phyloP scores from a whole-genome alignment of 495 filamentous ascomycete genomes.

The Stereocaulon alpinum region DNA sequence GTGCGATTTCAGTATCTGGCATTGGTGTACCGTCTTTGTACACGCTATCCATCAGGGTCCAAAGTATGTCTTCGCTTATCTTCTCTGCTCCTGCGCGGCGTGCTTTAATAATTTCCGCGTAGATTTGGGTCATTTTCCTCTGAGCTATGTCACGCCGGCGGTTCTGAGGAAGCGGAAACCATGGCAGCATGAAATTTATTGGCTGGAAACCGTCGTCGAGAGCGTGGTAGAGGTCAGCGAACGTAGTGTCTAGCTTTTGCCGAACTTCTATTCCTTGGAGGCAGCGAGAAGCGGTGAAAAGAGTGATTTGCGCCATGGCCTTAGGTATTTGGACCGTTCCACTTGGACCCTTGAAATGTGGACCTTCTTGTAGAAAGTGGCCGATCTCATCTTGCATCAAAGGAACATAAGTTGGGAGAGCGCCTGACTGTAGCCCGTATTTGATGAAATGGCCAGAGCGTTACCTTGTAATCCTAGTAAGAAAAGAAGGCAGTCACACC shows the following conservation, averaged over 20 bases:
- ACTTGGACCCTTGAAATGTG: conserved; percentile 56
- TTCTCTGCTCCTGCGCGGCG: conserved; percentile 45
- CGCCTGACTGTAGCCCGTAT: conserved; percentile 63
- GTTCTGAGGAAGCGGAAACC: conserved; percentile 76
- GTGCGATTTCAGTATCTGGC: conserved; percentile 71
- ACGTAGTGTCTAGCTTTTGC: conserved; percentile 58
- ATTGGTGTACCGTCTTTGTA: conserved; percentile 67
- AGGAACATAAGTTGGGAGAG: conserved; percentile 66
- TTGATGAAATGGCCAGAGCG: conserved; percentile 59
- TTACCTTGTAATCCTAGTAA: background rate
- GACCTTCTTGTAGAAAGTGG: conserved; percentile 52
- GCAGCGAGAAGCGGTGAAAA: conserved; percentile 70
- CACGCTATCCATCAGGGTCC: conserved; percentile 65
- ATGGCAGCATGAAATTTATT: conserved; percentile 77
- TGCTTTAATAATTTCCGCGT: conserved; percentile 62
- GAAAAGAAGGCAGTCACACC: conserved; percentile 20
- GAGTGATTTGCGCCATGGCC: conserved; percentile 73
- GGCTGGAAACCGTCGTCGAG: conserved; percentile 76
- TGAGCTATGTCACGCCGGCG: conserved; percentile 68
- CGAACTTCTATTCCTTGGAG: conserved; percentile 77
- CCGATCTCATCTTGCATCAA: conserved; percentile 66
- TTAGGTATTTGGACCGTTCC: conserved; percentile 54
- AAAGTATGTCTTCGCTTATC: conserved; percentile 62
- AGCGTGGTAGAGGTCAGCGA: conserved; percentile 70
- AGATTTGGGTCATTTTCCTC: conserved; percentile 61